These are phyloP conservation scores for Alternaria hordeiaustralica DNA, from an alignment of 2,329 filamentous ascomycete species.

Conservation along the genomic window DNA sequence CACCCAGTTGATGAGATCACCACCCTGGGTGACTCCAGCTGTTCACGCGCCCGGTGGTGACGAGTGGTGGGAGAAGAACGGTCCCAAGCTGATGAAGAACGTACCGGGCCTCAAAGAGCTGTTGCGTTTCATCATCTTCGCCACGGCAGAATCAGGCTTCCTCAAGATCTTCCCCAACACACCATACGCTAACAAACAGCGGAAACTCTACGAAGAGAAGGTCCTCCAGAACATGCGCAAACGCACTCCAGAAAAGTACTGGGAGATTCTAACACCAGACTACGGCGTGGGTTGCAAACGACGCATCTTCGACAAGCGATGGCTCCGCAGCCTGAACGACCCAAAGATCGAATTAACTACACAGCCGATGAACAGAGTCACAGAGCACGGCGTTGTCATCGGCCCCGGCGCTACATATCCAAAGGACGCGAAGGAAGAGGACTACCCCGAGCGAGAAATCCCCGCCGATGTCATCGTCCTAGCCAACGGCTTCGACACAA, in stretches of 20 bases:
- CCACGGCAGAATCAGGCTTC: slow-evolving; percentile 52
- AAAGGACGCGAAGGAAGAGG: slow-evolving; percentile 41
- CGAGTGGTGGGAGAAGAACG: slow-evolving; percentile 56
- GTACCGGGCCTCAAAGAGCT: slow-evolving; percentile 60
- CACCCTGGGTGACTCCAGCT: slow-evolving; percentile 62
- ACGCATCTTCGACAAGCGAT: slow-evolving; percentile 65
- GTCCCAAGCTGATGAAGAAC: slow-evolving; percentile 53
- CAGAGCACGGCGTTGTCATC: slow-evolving; percentile 57
- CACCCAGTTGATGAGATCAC: slow-evolving; percentile 65
- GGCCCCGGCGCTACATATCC: slow-evolving; percentile 60
- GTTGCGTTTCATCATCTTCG: slow-evolving; percentile 55
- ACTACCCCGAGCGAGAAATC: slow-evolving; percentile 49
- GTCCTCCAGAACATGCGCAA: slow-evolving; percentile 57
- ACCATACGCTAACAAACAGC: slow-evolving; percentile 46
- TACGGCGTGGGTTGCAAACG: slow-evolving; percentile 70
- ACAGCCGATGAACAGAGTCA: slow-evolving; percentile 57
- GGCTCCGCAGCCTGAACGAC: slow-evolving; percentile 60
- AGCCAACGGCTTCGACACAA: slow-evolving; percentile 67
- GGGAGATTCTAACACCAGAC: slow-evolving; percentile 66
- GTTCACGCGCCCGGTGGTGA: slow-evolving; percentile 47
- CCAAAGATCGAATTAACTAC: slow-evolving; percentile 63
- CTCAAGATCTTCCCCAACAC: slow-evolving; percentile 56
- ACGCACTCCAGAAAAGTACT: slow-evolving; percentile 64
- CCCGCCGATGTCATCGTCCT: slow-evolving; percentile 67
- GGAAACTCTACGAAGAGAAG: slow-evolving; percentile 51